Evolutionary conservation across 208 protist species (phyloP).

Genomic region (Leptomonas pyrrhocoris): DNA sequence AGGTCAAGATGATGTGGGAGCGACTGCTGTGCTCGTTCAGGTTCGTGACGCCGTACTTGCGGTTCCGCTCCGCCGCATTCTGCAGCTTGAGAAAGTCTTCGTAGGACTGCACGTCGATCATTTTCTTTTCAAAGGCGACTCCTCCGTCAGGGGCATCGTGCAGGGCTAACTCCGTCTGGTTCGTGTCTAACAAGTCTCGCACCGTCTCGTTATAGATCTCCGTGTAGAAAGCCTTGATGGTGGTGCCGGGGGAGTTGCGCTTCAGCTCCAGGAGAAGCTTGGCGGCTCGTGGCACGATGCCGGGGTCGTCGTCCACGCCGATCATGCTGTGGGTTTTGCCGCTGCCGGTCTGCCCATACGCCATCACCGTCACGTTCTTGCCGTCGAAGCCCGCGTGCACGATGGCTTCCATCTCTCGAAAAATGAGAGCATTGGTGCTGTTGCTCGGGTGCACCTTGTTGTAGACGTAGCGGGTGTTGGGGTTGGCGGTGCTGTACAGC

Average conservation of each 20-base stretch:
- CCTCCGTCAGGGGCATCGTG: conserved; percentile 54
- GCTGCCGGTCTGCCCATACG: conserved; percentile 93
- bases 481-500: conserved; percentile 79
- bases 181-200: conserved; percentile 69
- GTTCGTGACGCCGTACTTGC: conserved; percentile 87
- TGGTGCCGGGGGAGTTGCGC: conserved; percentile 42
- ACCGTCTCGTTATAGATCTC: conserved; percentile 91
- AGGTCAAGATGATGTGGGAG: conserved; percentile 54
- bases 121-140: conserved; percentile 51
- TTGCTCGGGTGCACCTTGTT: conserved; percentile 86
- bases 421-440: conserved; percentile 78
- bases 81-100: conserved; percentile 76
- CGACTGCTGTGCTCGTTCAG: conserved; percentile 87
- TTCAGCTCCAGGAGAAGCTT: conserved; percentile 70
- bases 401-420: conserved; percentile 77
- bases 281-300: conserved; percentile 56
- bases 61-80: conserved; percentile 65
- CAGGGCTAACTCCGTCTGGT: conserved; percentile 40
- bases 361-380: conserved; percentile 80
- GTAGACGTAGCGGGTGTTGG: conserved; percentile 81
- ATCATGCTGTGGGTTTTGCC: conserved; percentile 94
- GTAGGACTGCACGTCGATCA: conserved; percentile 59
- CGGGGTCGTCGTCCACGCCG: conserved; percentile 51
- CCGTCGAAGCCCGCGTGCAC: conserved; percentile 81
- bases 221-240: conserved; percentile 71